Evolutionary conservation across 352 stramenopile genomes (phyloP), one percentile per base, ranked within the genome.

Genomic region (Aphanomyces cochlioides): DNA sequence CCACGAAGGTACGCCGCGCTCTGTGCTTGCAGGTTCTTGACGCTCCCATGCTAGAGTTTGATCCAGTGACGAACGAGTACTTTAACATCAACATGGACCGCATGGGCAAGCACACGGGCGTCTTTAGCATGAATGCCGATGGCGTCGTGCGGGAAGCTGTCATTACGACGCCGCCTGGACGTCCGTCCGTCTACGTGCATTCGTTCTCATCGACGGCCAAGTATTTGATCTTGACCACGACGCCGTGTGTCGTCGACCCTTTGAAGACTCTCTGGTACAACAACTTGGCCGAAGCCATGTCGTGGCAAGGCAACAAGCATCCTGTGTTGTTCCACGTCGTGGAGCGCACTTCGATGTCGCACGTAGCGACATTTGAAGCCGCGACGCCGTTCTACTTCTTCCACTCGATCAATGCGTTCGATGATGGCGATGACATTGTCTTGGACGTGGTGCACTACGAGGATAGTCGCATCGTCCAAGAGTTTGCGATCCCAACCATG

Each of bases 201-300:
- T 61, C 54, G 54, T 61, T 61, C 34, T 61, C 54, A 5, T 61
- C 54, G 28, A 61, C 54, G 34, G 43, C 54, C n/a, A 61, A 61
- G 34, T 61, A 61, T 37, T 7, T 61, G 15, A 37, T 61, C 34
- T 1, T 61, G 6, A 61, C 21, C 28, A 39, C 54, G 6, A 17
- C 15, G 7, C 54, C 54, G 19, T 19, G 17, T 12, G 15, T 61
- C 43, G 54, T 17, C 19, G 43, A 61, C 54, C 5, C 6, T 12
- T 37, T 41, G 10, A 61, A 61, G 43, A 37, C n/a, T 6, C 54
- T 41, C 7, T 41, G 19, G 28, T 7, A 58, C 15, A 28, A 61
- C 54, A 61, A 37, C 54, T 61, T 21, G 17, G 19, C 54, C 1
- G 19, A 37, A 37, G 54, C 6, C 10, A 28, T 61, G 54, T 43